Evolutionary conservation across 1,139 yeast genomes (phyloP).

Genomic region (Meyerozyma sp.): DNA sequence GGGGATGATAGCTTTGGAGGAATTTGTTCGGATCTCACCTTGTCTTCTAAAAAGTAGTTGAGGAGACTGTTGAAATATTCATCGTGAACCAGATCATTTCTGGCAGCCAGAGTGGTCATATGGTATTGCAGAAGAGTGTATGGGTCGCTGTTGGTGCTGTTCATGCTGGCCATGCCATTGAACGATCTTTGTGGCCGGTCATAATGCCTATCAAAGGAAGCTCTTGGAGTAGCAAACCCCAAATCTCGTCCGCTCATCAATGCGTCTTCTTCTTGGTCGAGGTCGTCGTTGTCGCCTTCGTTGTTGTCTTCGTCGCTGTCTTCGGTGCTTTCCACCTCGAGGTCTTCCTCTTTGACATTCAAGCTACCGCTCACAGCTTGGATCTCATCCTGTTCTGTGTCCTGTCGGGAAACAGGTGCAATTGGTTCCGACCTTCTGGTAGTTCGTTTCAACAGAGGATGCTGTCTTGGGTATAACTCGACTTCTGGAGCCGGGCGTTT

Average conservation of each 20-base stretch:
- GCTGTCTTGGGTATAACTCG: constrained; percentile 1
- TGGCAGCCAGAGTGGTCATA: constrained; percentile 14
- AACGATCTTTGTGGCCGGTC: constrained; percentile 5
- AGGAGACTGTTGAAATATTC: constrained; percentile 36
- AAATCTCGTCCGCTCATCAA: constrained; percentile 37
- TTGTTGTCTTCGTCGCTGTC: constrained; percentile 23
- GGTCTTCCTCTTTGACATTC: constrained; percentile 34
- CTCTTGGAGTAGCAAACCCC: constrained; percentile 36
- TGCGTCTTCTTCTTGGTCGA: constrained; percentile 24
- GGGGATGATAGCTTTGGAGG: constrained; percentile 34
- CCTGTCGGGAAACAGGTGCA: constrained; percentile 32
- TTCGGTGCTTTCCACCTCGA: constrained; percentile 31
- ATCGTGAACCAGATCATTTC: constrained; percentile 18
- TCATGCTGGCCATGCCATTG: constrained; percentile 6
- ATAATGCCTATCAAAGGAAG: constrained; percentile 27
- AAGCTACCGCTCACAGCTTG: constrained; percentile 31
- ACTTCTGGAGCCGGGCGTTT: constrained; percentile 23
- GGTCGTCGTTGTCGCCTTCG: constrained; percentile 9
- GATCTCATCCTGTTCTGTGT: constrained; percentile 39
- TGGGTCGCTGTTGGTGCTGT: constrained; percentile 12
- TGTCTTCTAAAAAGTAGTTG: constrained; percentile 36
- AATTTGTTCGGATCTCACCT: constrained; percentile 14
- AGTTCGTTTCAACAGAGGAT: constrained; percentile 2
- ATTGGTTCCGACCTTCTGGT: constrained; percentile 9
- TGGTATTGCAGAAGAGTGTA: constrained; percentile 19